Evolutionary conservation across 306 rosid species (phyloP).

Genomic region (Ochetophila trinervis): DNA sequence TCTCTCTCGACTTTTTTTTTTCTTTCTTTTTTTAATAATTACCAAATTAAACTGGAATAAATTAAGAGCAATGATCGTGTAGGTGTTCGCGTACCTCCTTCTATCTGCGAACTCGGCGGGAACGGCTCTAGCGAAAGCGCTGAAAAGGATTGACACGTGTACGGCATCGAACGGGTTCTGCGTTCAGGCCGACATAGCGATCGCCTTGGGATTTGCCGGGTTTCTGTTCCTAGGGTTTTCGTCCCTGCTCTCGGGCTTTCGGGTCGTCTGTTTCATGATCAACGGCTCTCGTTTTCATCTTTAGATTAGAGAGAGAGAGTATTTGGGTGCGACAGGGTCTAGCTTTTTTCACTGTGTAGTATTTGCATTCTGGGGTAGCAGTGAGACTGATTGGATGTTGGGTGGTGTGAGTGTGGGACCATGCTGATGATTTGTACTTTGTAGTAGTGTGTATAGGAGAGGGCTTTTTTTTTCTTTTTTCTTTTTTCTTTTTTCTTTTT

Average conservation of each 20-base stretch:
- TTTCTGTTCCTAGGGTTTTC: slow-evolving; percentile 85
- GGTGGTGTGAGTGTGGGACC: slow-evolving; percentile 2
- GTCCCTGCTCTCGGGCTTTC: slow-evolving; percentile 73
- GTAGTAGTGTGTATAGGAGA: slow-evolving; percentile 1
- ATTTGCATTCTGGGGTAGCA: background rate
- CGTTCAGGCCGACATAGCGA: slow-evolving; percentile 65
- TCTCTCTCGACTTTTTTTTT: background rate
- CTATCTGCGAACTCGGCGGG: slow-evolving; percentile 93
- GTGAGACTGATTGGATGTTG: background rate
- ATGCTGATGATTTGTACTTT: background rate
- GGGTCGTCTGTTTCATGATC: slow-evolving; percentile 78
- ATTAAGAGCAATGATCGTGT: slow-evolving; percentile 24
- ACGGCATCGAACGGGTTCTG: slow-evolving; percentile 60
- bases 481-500: too few species aligned
- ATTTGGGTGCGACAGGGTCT: slow-evolving; percentile 28
- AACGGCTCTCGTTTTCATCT: slow-evolving; percentile 90
- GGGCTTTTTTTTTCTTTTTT: background rate
- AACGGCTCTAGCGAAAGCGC: slow-evolving; percentile 57
- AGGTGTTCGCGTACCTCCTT: slow-evolving; percentile 87
- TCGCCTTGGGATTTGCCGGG: slow-evolving; percentile 71
- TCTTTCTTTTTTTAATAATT: background rate
- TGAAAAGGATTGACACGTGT: slow-evolving; percentile 64
- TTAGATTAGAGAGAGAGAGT: slow-evolving; percentile 28
- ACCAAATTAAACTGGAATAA: background rate
- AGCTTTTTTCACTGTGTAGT: slow-evolving; percentile 10